Base-by-base conservation (phyloP, 2,329 filamentous ascomycete genomes). In the Peltaster fructicola region DNA sequence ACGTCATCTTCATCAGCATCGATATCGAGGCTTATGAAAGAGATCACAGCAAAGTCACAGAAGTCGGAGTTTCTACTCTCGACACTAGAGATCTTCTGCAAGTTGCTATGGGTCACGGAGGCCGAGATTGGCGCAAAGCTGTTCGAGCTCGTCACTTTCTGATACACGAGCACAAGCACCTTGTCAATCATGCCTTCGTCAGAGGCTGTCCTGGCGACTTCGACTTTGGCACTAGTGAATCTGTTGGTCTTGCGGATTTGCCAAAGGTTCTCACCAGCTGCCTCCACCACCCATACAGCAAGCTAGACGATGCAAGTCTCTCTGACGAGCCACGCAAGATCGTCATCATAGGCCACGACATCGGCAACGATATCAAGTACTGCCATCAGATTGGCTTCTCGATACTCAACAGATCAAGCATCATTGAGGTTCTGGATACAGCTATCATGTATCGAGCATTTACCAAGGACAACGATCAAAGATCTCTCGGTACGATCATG, bases 1-100 rank as follows among this genome's bases (percentile, higher is more conserved):
- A 61, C n/a, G 61, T 68, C 1, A 60, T 90, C 6, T 75, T 93
- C 37, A 58, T 92, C 30, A 70, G 66, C 33, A 59, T 95, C 21
- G 88, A 98, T 39, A 57, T 88, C 15, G 88, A 98, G 49, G 71
- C 74, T 1, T 79, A 73, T 30, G 88, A 98, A 47, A 52, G 54
- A 12, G 57, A 66, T 21, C 65, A 69, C 8, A 55, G 61, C 16
- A 56, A 66, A 8, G 63, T 95, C 30, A 91, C 84, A 0, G 88
- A 98, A 48, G 61, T 98, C 18, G 88, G 88, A 1, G 59, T 98
- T 19, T 73, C 80, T 2, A 72, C 73, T 3, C 58, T 95, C 0
- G 82, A 95, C 45, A 82, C 76, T 1, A 47, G 53, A 11, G 60
- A 68, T 24, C 48, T 81, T 12, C 39, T 51, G 1, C 52, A 48